Evolutionary conservation across 305 asterid species (phyloP), one percentile per base, ranked within the genome.

Genomic region (Fraxinus baroniana): DNA sequence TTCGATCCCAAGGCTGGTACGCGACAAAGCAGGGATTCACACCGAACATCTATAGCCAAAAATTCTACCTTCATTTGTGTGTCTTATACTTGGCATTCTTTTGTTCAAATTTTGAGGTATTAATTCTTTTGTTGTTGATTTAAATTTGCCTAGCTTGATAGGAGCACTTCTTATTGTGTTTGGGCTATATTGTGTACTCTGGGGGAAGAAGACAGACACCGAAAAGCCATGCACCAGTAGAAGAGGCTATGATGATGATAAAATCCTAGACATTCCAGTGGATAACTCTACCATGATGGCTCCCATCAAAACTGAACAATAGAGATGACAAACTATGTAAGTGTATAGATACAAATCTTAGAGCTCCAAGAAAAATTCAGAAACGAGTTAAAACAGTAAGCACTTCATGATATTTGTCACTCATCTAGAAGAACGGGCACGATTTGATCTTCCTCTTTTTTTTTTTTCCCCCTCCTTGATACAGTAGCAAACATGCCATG

Each of bases 131-230:
- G 12, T 57, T 55, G 2, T n/a, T 5, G 24, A 15, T 15, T n/a
- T 57, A 17, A 57, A 64, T 13, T 12, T 32, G 3, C 41, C n/a
- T 32, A 82, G 88, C 78, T 85, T 82, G 84, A 28, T 82, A 66
- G 88, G 86, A 49, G 82, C 86, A 28, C 28, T 79, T 39, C 17
- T 80, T 17, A 70, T 82, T 35, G 41, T 82, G 70, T 5, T 77
- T 3, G 88, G 88, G 32, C 70, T 82, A 52, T 85, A 79, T 26
- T 79, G 84, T 7, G 84, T 83, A 15, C 78, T 82, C 1, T 82
- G 86, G 86, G 86, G 86, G 70, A 86, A 83, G 80, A 66, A 66
- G 6, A 20, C 17, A 6, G 84, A 81, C 15, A 37, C 3, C 20
- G 24, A 79, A 64, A 64, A 75, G 28, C 52, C 78, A 3, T 37